Evolutionary conservation across 257 asterid genomes (phyloP), one percentile per base, ranked within the genome.

Genomic region (Cinchona pubescens): DNA sequence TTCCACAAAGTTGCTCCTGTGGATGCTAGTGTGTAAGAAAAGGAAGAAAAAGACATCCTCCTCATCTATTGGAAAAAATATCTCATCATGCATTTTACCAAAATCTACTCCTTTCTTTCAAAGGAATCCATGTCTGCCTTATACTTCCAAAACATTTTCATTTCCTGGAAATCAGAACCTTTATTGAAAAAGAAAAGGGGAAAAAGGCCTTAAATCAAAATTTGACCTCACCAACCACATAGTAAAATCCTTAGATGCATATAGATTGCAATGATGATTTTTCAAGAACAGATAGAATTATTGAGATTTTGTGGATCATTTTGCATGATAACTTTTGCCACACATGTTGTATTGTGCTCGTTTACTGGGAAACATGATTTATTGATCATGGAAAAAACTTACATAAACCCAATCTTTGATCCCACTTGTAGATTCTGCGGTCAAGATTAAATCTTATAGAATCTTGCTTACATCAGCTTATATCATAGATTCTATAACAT

Each of bases 281-380:
- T 49, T 59, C 48, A 65, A 75, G 79, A 71, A 75, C 80, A 82
- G 16, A 71, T 58, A 29, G 74, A 79, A 79, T 53, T 75, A 46
- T 46, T 72, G n/a, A 72, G 80, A 81, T 82, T 81, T 76, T 61
- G 73, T 78, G 75, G 80, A 79, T 89, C 80, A 69, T 81, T 81
- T 68, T 53, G 74, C 67, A 37, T 75, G 82, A 80, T 65, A 77
- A 81, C 59, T 29, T 48, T 71, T 75, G 51, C 34, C 72, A 74
- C 67, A 30, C 69, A 72, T 77, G 78, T 76, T 72, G 34, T 45
- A 67, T 19, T 25, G 34, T 86, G 89, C 83, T 59, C 69, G 58
- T 80, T 81, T 69, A 76, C 72, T 59, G 82, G 87, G 87, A 82
- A 85, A 80, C 88, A 85, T 46, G 79, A 51, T 71, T 71, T 51